Base-by-base conservation (phyloP, 2,329 filamentous ascomycete genomes). In the Curvularia sp. region DNA sequence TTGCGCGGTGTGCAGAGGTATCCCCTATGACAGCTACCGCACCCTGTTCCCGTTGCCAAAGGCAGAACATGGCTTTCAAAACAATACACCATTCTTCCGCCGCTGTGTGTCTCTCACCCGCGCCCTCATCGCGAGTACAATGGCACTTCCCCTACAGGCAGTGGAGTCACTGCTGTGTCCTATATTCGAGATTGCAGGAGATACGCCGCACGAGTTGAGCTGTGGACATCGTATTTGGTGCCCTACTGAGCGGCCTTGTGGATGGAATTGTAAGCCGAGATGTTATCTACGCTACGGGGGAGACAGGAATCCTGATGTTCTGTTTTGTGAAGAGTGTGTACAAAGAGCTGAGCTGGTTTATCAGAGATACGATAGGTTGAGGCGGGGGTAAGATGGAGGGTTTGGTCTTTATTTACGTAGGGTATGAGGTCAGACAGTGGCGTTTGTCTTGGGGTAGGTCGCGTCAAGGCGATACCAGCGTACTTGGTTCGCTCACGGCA, bases 201-300 rank as follows among this genome's bases (percentile, higher is more conserved):
- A 38, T 33, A 39, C 46, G 48, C 10, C 42, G 12, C 66, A 69
- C 46, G 33, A 30, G 7, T 31, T 69, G 24, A 43, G 33, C 15
- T 69, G 66, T 31, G 62, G 62, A 12, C 63, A 69, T 51, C 31
- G 51, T 28, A 61, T 69, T 5, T 65, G 53, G 55, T 57, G 38
- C 13, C 8, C 9, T 20, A 5, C 22, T 2, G 24, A 18, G 9
- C 51, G 59, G 20, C 33, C 44, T 3, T 69, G 66, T n/a, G 58
- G 50, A 5, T n/a, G 31, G 2, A 69, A 67, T 43, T 69, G 65
- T 39, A 26, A 4, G 0, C 31, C 43, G 30, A 39, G 38, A 12
- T 10, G 24, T 13, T 7, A 5, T 9, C 9, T 5, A 15, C 9
- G 10, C 15, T 5, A 2, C 12, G 10, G 7, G 2, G 9, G 26